Base-by-base conservation (phyloP, 805 yeast species). In the Starmera caribaea region DNA sequence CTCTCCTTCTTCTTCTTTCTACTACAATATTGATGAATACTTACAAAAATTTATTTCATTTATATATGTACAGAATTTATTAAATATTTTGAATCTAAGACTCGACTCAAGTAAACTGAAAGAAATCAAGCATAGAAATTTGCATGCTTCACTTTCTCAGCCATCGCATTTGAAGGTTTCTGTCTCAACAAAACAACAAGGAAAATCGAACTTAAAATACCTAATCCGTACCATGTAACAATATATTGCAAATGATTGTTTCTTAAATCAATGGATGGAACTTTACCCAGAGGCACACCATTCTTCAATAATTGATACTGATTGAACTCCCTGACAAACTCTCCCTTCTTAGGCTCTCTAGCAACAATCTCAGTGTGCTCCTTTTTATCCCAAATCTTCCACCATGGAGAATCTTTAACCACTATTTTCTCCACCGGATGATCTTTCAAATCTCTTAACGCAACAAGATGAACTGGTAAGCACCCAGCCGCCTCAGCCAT, bases 211-310 rank as follows among this genome's bases (percentile, higher is more conserved):
- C 95, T 81, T 31, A 85, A 73, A 32, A 83, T 51, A 2, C 88
- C 77, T 34, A 90, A 71, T 0, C 96, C 95, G 58, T 85, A 90
- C 98, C 98, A 92, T 0, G 98, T 92, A 16, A 87, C 76, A 53
- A 92, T 64, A 58, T 92, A 92, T 58, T 90, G 96, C 58, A 89
- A 62, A 56, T 92, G 98, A 55, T 88, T 87, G 58, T 92, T 92
- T 44, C 82, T 78, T 55, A 86, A 72, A 48, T 80, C 89, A 29
- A 90, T 75, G 49, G 76, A 76, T n/a, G 96, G 89, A 8, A 68
- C 62, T 40, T 81, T 78, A 1, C 96, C 98, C 10, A 92, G 58
- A 10, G 98, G 98, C 7, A 90, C 90, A 39, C 98, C 98, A 5
- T 85, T 81, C 42, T 70, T 73, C 40, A 77, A 63, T 52, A 83